A percentile compares a stretch with the other conserved stretches of the same genome.
phyloP scores from a whole-genome alignment of 768 basidiomycete genomes.

The Agrocybe pediades region DNA sequence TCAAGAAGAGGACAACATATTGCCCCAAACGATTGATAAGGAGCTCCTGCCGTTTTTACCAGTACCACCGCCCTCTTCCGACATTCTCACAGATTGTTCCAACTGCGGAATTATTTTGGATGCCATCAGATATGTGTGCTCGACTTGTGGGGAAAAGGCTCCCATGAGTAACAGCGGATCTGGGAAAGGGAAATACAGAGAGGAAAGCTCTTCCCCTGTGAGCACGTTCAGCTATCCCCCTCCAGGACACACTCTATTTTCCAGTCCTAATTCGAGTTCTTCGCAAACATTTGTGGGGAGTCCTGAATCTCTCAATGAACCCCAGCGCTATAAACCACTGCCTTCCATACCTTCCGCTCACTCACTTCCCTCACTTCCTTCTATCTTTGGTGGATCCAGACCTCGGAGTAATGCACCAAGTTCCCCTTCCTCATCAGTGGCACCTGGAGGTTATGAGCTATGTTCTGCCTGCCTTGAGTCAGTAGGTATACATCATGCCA shows the following conservation, averaged over 20 bases:
- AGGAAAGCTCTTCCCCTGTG: constrained; percentile 32
- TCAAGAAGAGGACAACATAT: constrained; percentile 25
- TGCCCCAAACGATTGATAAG: constrained; percentile 30
- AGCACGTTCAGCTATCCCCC: constrained; percentile 38
- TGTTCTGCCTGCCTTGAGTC: constrained; percentile 80
- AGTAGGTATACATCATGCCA: constrained; percentile 77
- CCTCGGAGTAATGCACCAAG: constrained; percentile 18
- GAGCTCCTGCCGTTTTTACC: constrained; percentile 57
- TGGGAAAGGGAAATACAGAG: constrained; percentile 60
- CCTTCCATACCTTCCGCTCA: constrained; percentile 31
- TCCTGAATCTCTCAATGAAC: constrained; percentile 26
- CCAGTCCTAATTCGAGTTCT: constrained; percentile 30
- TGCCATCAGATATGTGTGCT: constrained; percentile 88
- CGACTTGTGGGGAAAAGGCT: constrained; percentile 81
- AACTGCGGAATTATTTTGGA: constrained; percentile 76
- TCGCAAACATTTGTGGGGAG: constrained; percentile 40
- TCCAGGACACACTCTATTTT: constrained; percentile 26
- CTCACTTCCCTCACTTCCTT: constrained; percentile 38
- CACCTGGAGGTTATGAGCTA: constrained; percentile 71
- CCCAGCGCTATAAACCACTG: constrained; percentile 42
- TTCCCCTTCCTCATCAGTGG: constrained; percentile 20
- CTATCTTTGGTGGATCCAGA: constrained; percentile 18
- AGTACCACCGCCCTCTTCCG: constrained; percentile 51
- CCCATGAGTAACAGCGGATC: constrained; percentile 33
- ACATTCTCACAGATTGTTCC: constrained; percentile 79